Base-by-base conservation (phyloP, 306 rosid genomes). In the Dalbergia cultrata region DNA sequence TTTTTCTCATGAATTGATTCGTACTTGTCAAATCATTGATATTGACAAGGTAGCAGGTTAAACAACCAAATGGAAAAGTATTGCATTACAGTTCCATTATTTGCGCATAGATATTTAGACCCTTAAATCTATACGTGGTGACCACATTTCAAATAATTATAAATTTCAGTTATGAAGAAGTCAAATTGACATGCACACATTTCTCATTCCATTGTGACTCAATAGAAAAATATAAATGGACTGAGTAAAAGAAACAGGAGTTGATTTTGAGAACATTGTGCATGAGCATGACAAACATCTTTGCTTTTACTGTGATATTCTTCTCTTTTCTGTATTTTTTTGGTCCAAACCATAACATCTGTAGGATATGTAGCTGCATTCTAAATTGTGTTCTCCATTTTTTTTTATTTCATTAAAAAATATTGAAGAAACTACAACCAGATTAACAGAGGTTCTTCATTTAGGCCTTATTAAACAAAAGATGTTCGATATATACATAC, bases 401-500 rank as follows among this genome's bases (percentile, higher is more conserved):
- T 34, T 34, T 16, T 6, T 6, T 14, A 13, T 33, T 63, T 14
- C 14, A 13, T 31, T 16, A 33, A 13, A 31, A 33, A 61, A 63
- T 33, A 35, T 6, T 31, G 2, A 33, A 4, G 21, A 66, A 41
- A 39, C 52, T n/a, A 39, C 16, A 63, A 63, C 41, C 47, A 26
- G 31, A 26, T 26, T 26, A 26, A 26, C 31, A 2, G 31, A 26
- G 31, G 31, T 0, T 26, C 31, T 26, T 26, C 31, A 26, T 26
- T 26, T 26, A 26, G 31, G 31, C 31, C 31, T 26, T 26, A 26
- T 26, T 26, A 26, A 13, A 22, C 19, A 7, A 54, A 54, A n/a
- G 37, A 44, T 26, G 14, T 43, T 9, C 2, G 47, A 31, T 18
- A 47, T 10, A 26, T 56, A 67, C 83, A 72, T 85, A 83, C 90